Evolutionary conservation across 2,329 filamentous ascomycete species (phyloP).

Genomic region (Gyromitra esculenta): DNA sequence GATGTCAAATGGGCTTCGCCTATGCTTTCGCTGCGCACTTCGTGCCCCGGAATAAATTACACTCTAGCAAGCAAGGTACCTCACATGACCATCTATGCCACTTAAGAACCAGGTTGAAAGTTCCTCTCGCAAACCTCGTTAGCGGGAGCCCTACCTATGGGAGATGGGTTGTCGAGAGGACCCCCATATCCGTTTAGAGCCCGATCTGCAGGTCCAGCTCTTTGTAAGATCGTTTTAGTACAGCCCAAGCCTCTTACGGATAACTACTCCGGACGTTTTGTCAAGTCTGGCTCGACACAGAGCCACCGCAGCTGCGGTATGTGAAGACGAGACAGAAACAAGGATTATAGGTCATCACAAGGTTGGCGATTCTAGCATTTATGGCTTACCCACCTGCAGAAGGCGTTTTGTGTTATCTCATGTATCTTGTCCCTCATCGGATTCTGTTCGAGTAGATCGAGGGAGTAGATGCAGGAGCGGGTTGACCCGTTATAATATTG

Average conservation of each 20-base stretch:
- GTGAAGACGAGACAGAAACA: slow-evolving; percentile 17
- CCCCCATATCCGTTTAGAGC: slow-evolving; percentile 32
- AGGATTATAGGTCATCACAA: slow-evolving; percentile 31
- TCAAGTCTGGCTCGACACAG: slow-evolving; percentile 16
- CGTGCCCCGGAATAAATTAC: slow-evolving; percentile 37
- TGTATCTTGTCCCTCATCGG: slow-evolving; percentile 18
- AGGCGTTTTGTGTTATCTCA: slow-evolving; percentile 6
- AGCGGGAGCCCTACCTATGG: slow-evolving; percentile 34
- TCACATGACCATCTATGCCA: slow-evolving; percentile 44
- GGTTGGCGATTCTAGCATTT: neutral
- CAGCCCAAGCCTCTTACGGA: slow-evolving; percentile 31
- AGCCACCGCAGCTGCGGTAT: slow-evolving; percentile 20
- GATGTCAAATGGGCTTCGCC: slow-evolving; percentile 31
- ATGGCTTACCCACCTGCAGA: slow-evolving; percentile 25
- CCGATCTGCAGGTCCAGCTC: slow-evolving; percentile 25
- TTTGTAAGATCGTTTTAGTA: slow-evolving; percentile 5
- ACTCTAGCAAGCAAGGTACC: slow-evolving; percentile 34
- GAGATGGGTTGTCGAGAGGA: slow-evolving; percentile 16
- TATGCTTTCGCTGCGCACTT: slow-evolving; percentile 25
- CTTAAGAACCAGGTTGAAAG: slow-evolving; percentile 45
- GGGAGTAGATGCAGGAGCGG: slow-evolving; percentile 37
- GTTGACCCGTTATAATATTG: slow-evolving; percentile 26
- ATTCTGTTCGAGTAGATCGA: slow-evolving; percentile 31
- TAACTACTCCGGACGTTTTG: slow-evolving; percentile 34
- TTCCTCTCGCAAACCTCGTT: slow-evolving; percentile 30